A percentile compares a stretch with the other conserved stretches of the same genome.
These are phyloP conservation scores for Penicillium turbatum DNA, from an alignment of 495 filamentous ascomycete species.

Conservation along the genomic window DNA sequence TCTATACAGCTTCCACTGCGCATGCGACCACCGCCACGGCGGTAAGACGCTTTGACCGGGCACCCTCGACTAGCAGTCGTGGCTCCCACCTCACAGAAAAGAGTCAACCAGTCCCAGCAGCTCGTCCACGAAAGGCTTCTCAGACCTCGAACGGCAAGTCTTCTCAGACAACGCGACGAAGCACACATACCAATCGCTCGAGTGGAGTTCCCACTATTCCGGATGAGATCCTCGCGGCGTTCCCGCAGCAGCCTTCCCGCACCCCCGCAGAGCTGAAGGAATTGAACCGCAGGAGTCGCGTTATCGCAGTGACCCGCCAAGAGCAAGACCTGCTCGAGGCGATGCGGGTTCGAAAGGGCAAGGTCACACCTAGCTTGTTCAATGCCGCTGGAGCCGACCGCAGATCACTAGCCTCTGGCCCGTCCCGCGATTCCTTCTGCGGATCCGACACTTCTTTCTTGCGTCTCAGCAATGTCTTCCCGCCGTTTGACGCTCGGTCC, in stretches of 20 bases:
- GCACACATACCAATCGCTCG: conserved; percentile 30
- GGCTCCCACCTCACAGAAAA: conserved; percentile 22
- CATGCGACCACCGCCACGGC: conserved; percentile 30
- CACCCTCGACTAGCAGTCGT: conserved; percentile 28
- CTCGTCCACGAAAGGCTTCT: conserved; percentile 16
- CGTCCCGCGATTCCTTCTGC: conserved; percentile 38
- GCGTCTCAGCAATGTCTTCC: conserved; percentile 38
- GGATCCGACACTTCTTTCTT: conserved; percentile 42
- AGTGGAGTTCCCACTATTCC: conserved; percentile 34
- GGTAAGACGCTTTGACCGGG: conserved; percentile 27
- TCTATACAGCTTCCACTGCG: conserved; percentile 40
- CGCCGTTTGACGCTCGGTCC: conserved; percentile 19
- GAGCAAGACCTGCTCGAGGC: conserved; percentile 80
- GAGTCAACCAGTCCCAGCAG: conserved; percentile 12
- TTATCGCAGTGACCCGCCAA: conserved; percentile 83
- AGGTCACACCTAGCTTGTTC: conserved; percentile 69
- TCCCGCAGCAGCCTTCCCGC: conserved; percentile 19
- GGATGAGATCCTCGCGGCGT: conserved; percentile 28
- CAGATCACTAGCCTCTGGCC: conserved; percentile 31
- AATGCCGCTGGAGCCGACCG: conserved; percentile 23
- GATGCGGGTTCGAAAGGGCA: conserved; percentile 71
- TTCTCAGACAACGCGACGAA: conserved; percentile 20
- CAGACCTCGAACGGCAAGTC: conserved; percentile 27
- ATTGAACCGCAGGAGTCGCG: conserved; percentile 50
- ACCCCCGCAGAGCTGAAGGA: conserved; percentile 27